Evolutionary conservation across 2,329 filamentous ascomycete species (phyloP), one percentile per base, ranked within the genome.

Genomic region (Fusarium gaditjirri): DNA sequence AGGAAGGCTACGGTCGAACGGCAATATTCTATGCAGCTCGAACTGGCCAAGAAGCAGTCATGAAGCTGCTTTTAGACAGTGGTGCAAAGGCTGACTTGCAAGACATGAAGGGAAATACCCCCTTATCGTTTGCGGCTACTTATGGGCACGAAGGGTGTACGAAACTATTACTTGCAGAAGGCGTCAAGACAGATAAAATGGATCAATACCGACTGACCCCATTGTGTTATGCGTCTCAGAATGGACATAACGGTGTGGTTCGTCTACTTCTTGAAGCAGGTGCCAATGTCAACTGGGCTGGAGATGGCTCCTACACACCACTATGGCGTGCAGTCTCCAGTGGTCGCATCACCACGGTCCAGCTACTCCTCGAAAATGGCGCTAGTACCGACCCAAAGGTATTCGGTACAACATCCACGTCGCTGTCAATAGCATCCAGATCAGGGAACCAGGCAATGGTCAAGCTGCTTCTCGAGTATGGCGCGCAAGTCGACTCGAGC

Each of bases 281-380:
- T 8, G 29, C 33, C 1, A 9, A 49, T 14, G 6, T 35, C 0
- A 11, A 49, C 31, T 13, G 29, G 31, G 4, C 12, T 10, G 31
- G 10, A 3, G 6, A 35, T 12, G 16, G 14, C 0, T 2, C 5
- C 0, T 31, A 2, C 21, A 49, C n/a, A 0, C n/a, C 14, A 3
- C 31, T 49, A 35, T 35, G 27, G 8, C 6, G 8, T 23, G 31
- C 46, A 5, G 46, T 31, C 16, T 5, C 9, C 14, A 12, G 21
- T 0, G 9, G 11, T 16, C 9, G 5, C 2, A 14, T 35, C 0
- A 12, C 46, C 14, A 19, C 21, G 8, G n/a, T 25, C 10, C 29
- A 35, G 11, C 21, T 17, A 12, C n/a, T 49, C 13, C 46, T 35
- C 14, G 6, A 23, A 8, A 33, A 35, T 35, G 21, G 7, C 9